Evolutionary conservation across 2,329 filamentous ascomycete species (phyloP), one percentile per base, ranked within the genome.

Genomic region (Chlorencoelia australis): DNA sequence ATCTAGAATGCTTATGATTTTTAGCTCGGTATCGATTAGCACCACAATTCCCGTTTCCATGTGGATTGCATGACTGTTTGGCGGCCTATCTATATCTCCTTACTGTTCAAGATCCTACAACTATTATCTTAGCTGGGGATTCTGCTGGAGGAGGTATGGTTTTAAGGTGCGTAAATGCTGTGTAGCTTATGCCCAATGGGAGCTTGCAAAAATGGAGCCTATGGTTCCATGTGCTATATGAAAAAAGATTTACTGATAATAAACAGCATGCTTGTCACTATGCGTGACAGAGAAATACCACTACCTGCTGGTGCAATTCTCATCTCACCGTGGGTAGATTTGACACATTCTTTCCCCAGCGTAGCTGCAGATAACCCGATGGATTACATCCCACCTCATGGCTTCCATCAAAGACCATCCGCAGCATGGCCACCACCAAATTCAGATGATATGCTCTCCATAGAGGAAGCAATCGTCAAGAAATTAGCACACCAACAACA

Each of bases 1-100:
- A 26, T 17, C 20, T 15, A 13, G 13, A 10, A 24, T 35, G 35
- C 43, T 49, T 39, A 49, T 25, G 3, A 31, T 33, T 14, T 42
- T 30, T 40, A 47, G 69, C 89, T 4, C 69, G 77, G 43, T 98
- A 96, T 59, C 76, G 91, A 26, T 69, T 98, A 19, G 75, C 91
- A 5, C 91, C 89, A 2, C 88, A 96, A 56, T 98, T 89, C 42
- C 91, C 91, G 0, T 98, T 98, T 46, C 91, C 91, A 0, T 96
- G 91, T 53, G 87, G 84, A 18, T 62, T 98, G 6, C 79, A 91
- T 38, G 91, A 98, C 56, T 94, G 86, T 50, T 58, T 98, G 33
- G 85, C 89, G 1, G 75, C 86, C 0, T 96, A 98, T 54, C 64
- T 96, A 11, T 81, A 85, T 49, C 73, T 96, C 2, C 68, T 96